Conservation (phyloP, 345 rosid genomes). For the Punica granatum region DNA sequence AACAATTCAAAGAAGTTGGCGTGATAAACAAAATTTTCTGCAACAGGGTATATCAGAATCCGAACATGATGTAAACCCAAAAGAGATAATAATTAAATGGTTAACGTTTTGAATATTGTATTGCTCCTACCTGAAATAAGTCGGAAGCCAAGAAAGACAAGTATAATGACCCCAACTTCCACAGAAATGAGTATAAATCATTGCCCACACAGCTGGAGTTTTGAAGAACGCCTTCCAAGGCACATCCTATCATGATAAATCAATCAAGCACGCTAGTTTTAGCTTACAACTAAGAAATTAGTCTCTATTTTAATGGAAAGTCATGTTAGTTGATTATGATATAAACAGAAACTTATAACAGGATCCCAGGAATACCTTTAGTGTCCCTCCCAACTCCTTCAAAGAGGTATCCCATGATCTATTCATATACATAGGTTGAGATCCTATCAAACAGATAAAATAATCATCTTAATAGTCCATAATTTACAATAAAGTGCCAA, state of each 20-base stretch:
- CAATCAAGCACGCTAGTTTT: not conserved
- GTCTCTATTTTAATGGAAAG: not conserved
- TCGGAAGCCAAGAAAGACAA: slow-evolving; percentile 93
- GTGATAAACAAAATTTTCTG: not conserved
- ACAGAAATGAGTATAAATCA: slow-evolving; percentile 93
- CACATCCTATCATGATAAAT: slow-evolving; percentile 45
- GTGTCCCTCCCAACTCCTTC: slow-evolving; percentile 43
- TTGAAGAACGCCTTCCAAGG: slow-evolving; percentile 85
- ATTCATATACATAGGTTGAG: slow-evolving; percentile 22
- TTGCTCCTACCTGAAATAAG: slow-evolving; percentile 70
- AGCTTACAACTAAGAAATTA: not conserved
- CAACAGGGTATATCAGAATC: not conserved
- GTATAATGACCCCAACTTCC: slow-evolving; percentile 98
- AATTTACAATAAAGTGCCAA: not conserved
- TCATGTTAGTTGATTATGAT: not conserved
- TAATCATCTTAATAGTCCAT: slow-evolving; percentile 7
- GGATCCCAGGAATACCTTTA: slow-evolving; percentile 37
- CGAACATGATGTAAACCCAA: not conserved
- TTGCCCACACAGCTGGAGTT: slow-evolving; percentile 79
- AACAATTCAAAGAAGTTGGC: not conserved
- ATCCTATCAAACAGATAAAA: slow-evolving; percentile 36
- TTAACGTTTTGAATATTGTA: not conserved
- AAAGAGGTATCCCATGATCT: slow-evolving; percentile 31
- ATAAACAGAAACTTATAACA: not conserved
- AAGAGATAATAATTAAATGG: not conserved